A percentile compares a stretch with the other conserved stretches of the same genome.
Conservation (phyloP, 2,329 filamentous ascomycete genomes). For the Colletotrichum chlorophyti region DNA sequence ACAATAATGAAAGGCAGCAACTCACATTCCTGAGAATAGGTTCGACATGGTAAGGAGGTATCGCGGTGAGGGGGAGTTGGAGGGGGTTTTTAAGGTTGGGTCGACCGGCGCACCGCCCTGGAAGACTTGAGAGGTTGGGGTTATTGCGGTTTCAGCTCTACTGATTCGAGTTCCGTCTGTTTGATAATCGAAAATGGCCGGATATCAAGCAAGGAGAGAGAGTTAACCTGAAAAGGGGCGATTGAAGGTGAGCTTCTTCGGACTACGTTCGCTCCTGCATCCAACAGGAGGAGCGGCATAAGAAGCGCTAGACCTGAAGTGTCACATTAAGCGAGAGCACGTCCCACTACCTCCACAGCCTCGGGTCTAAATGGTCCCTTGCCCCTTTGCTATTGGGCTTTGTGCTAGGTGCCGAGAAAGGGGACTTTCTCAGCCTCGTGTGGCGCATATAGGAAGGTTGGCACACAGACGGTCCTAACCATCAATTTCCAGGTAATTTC, state of each 20-base stretch:
- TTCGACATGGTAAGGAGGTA: constrained; percentile 57
- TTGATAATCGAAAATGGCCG: constrained; percentile 24
- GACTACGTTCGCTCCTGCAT: constrained; percentile 30
- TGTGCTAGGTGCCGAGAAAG: constrained; percentile 5
- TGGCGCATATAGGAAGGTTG: constrained; percentile 18
- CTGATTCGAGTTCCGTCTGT: constrained; percentile 20
- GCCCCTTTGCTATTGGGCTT: constrained; percentile 21
- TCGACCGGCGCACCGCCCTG: constrained; percentile 14
- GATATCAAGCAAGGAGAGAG: constrained; percentile 28
- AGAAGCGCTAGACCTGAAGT: constrained; percentile 27
- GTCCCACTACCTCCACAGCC: constrained; percentile 19
- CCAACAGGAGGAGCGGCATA: constrained; percentile 28
- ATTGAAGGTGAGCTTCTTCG: constrained; percentile 30
- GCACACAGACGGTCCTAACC: background rate
- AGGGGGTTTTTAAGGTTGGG: constrained; percentile 26
- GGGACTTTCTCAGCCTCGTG: constrained; percentile 26
- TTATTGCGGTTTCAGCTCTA: constrained; percentile 17
- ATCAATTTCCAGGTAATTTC: too few relatives aligned
- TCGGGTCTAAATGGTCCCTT: constrained; percentile 14
- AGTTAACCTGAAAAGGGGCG: constrained; percentile 29
- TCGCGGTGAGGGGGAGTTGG: constrained; percentile 31
- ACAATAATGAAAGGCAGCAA: constrained; percentile 36
- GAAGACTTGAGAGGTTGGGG: constrained; percentile 19
- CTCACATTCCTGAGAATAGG: constrained; percentile 69
- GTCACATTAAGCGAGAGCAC: constrained; percentile 28